Base-by-base conservation (phyloP, 805 yeast genomes). In the Wickerhamiella alocasiicola region DNA sequence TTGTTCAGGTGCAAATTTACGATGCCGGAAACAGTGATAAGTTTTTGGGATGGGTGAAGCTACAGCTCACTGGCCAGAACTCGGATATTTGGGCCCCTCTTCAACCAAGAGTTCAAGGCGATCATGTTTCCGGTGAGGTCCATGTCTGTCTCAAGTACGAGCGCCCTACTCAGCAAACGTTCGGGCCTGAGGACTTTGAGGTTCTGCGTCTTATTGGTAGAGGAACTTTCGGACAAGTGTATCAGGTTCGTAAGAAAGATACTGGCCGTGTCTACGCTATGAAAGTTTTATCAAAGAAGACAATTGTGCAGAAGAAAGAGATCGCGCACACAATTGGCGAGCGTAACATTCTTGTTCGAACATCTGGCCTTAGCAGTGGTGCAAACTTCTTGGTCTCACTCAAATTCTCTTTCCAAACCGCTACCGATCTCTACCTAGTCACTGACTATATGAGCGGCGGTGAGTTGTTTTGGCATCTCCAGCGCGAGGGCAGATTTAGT, bases 401-500 rank as follows among this genome's bases (percentile, higher is more conserved):
- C 55, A 91, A 91, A 64, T 88, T 91, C 58, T 82, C 95, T 1
- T 91, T 91, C 62, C 98, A 91, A 65, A 91, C 98, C 1, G 94
- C 91, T 27, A 66, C 81, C 0, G 97, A 91, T 62, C 68, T 91
- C 46, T 91, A 87, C 58, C 67, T 91, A 45, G 95, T 91, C 21
- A 88, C 96, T 2, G 98, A 91, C 63, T 91, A 81, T 63, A 88
- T 91, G 97, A 78, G 91, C 34, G 98, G 98, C 31, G 98, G 98
- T 45, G 98, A 91, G 64, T 68, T 91, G 49, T 84, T 84, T 58
- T 85, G 94, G 93, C 95, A 91, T 64, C 68, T 91, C 59, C 98
- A 91, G 64, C 84, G 85, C 57, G 97, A 91, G 60, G 95, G 96
- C 32, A 72, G 95, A 49, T 91, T 91, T 57, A 60, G 78, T 41